phyloP scores from a whole-genome alignment of 345 rosid genomes.

The Moringa oleifera region DNA sequence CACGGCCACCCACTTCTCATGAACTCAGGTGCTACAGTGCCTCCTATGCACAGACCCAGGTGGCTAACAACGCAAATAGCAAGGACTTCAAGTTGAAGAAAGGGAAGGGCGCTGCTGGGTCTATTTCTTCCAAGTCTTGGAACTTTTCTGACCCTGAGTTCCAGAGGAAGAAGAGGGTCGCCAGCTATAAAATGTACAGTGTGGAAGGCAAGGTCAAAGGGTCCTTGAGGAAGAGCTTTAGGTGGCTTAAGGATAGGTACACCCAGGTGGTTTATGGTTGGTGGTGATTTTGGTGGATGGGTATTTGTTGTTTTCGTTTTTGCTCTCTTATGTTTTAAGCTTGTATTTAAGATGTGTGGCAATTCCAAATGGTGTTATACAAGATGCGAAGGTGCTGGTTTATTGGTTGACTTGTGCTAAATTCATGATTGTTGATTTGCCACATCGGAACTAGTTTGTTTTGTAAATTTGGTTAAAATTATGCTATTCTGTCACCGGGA shows the following conservation, averaged over 20 bases:
- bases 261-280: slow-evolving; percentile 72
- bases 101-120: slow-evolving; percentile 34
- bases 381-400: too few species aligned
- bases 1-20: slow-evolving; percentile 19
- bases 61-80: slow-evolving; percentile 20
- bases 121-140: slow-evolving; percentile 54
- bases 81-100: slow-evolving; percentile 45
- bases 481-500: too few species aligned
- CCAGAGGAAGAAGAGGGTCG: slow-evolving; percentile 93
- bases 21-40: slow-evolving; percentile 64
- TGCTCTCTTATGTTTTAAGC: too few species aligned
- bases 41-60: slow-evolving; percentile 47
- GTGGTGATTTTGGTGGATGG: slow-evolving; percentile 39
- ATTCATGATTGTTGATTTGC: too few species aligned
- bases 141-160: slow-evolving; percentile 69
- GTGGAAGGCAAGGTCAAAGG: slow-evolving; percentile 88
- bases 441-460: too few species aligned
- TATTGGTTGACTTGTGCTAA: too few species aligned
- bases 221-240: slow-evolving; percentile 71
- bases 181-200: slow-evolving; percentile 81
- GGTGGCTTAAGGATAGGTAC: slow-evolving; percentile 88
- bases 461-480: too few species aligned
- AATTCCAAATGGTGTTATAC: too few species aligned
- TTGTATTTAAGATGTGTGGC: too few species aligned
- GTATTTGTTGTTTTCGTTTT: too few species aligned